Base-by-base conservation (phyloP, 2,329 filamentous ascomycete genomes). In the Celoporthe dispersa region DNA sequence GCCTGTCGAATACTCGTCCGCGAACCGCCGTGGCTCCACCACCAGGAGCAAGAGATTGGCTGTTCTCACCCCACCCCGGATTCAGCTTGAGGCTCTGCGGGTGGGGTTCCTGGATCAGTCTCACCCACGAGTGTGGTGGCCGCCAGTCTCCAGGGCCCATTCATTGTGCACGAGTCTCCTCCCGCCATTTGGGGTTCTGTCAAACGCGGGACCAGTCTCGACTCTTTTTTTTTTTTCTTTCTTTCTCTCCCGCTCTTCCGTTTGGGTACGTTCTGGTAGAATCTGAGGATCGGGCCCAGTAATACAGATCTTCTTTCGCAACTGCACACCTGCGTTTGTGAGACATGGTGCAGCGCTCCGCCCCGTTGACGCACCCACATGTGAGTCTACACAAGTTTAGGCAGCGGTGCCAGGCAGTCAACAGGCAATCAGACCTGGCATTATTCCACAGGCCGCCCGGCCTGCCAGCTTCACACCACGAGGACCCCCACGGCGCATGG, bases 31-130 rank as follows among this genome's bases (percentile, higher is more conserved):
- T 68, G 62, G 22, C 55, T 48, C 65, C 68, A 68, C 65, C 33
- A 39, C 31, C 51, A 35, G 28, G 31, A 22, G 28, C 28, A 44
- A 12, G 28, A 48, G 35, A 59, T 66, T 71, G 70, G 65, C 41
- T 22, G 39, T 12, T 55, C 57, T 62, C 37, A 41, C 53, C 22
- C 44, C 67, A 64, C 37, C 69, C 31, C 11, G 16, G 25, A n/a
- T 37, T 68, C 68, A 72, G 70, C 70, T 72, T 72, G 70, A 65
- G 70, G 70, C 70, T 72, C 70, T 70, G 64, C 62, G 33, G 66
- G 55, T 55, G 69, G 33, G 37, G 53, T 68, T 68, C 65, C 65
- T 39, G 57, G 57, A 48, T n/a, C 62, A 51, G 41, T 41, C 39
- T 64, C 41, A 48, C 41, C 9, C 28, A 22, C 14, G 16, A 16